Percentiles rank a stretch among this genome's conserved stretches.
phyloP scores from a whole-genome alignment of 805 yeast species.

The Suhomyces faveliae region DNA sequence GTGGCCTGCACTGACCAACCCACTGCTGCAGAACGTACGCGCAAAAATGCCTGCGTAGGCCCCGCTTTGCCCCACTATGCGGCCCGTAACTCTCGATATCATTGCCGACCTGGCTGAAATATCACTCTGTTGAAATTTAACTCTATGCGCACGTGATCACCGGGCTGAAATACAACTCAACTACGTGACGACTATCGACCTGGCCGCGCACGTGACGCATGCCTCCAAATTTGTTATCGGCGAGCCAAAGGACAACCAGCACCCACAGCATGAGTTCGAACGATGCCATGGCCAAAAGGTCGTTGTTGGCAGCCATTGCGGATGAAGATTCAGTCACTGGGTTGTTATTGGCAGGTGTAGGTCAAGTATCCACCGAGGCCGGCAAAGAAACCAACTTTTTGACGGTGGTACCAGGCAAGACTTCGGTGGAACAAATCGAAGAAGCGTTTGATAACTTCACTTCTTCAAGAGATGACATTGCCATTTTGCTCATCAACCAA shows the following conservation, averaged over 20 bases:
- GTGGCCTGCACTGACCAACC: slow-evolving; percentile 63
- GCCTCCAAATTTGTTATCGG: neutral
- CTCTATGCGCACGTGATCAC: too few relatives aligned
- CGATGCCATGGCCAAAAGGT: slow-evolving; percentile 62
- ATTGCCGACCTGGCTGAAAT: neutral
- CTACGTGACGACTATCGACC: too few relatives aligned
- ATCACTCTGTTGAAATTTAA: too few relatives aligned
- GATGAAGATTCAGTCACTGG: slow-evolving; percentile 99
- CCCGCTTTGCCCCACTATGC: neutral
- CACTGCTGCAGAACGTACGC: slow-evolving; percentile 11
- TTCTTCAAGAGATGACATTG: slow-evolving; percentile 76
- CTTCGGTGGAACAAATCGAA: slow-evolving; percentile 72
- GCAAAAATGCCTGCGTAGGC: neutral
- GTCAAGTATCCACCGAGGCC: slow-evolving; percentile 67
- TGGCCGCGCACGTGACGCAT: neutral
- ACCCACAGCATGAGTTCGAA: slow-evolving; percentile 20
- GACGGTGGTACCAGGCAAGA: slow-evolving; percentile 71
- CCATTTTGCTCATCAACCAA: slow-evolving; percentile 89
- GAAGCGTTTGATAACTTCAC: slow-evolving; percentile 76
- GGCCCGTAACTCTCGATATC: neutral
- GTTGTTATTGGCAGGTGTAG: slow-evolving; percentile 90
- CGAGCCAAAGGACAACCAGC: neutral
- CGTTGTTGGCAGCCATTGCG: slow-evolving; percentile 89
- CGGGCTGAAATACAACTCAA: too few relatives aligned
- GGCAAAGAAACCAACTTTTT: slow-evolving; percentile 79